Evolutionary conservation across 2,329 filamentous ascomycete species (phyloP).

Genomic region (Tolypocladium pustulatum): DNA sequence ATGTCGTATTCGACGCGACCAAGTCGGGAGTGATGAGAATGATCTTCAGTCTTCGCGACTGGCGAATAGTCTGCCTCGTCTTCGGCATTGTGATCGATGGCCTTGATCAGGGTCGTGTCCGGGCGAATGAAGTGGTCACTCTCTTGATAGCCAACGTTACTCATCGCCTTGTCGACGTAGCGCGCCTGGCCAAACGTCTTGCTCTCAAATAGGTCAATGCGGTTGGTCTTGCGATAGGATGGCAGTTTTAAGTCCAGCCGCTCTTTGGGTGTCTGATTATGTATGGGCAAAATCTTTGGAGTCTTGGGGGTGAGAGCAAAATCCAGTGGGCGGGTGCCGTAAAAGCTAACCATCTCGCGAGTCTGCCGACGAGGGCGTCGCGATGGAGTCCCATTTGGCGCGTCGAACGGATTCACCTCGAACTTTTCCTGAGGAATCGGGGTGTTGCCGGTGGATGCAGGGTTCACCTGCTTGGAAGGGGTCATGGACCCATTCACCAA

Average conservation of each 20-base stretch:
- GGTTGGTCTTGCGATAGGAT: constrained; percentile 64
- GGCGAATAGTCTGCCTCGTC: constrained; percentile 43
- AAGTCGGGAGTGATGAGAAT: constrained; percentile 31
- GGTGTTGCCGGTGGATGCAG: constrained; percentile 30
- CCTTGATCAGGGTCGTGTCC: constrained; percentile 60
- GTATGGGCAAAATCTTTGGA: constrained; percentile 61
- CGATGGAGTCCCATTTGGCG: constrained; percentile 20
- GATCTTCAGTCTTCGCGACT: constrained; percentile 17
- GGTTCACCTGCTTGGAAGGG: constrained; percentile 34
- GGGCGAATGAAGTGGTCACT: constrained; percentile 79
- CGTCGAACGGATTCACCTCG: constrained; percentile 21
- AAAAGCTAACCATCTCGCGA: constrained; percentile 42
- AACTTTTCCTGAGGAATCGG: constrained; percentile 25
- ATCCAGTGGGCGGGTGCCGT: constrained; percentile 37
- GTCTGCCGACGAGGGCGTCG: constrained; percentile 32
- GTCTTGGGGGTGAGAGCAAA: constrained; percentile 37
- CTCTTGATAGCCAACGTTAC: constrained; percentile 90
- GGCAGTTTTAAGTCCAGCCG: constrained; percentile 68
- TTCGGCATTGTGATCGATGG: constrained; percentile 46
- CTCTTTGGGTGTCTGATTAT: constrained; percentile 72
- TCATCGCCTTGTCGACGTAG: constrained; percentile 95
- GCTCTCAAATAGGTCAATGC: constrained; percentile 73
- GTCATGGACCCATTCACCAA: constrained; percentile 29
- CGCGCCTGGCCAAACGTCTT: constrained; percentile 76
- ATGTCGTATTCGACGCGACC: constrained; percentile 97